Conservation (phyloP, 208 protist species). For the Trypanosomatidae sp. region DNA sequence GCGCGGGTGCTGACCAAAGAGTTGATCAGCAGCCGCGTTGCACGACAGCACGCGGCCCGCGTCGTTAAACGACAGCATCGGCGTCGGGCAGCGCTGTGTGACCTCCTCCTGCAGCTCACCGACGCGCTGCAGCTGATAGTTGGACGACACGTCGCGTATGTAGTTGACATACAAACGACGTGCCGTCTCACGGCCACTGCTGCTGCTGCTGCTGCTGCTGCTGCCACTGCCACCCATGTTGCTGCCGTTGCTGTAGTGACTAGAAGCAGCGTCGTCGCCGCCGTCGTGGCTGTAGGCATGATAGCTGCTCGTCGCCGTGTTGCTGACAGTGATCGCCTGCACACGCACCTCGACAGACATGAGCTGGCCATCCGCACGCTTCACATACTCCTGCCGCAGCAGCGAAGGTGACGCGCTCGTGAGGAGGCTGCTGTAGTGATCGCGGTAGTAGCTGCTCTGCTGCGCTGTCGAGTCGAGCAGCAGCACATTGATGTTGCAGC, state of each 20-base stretch:
- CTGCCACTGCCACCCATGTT: too few species aligned
- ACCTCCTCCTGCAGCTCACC: background rate
- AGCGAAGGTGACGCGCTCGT: background rate
- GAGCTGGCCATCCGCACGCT: background rate
- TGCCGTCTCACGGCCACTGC: background rate
- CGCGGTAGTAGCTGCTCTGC: background rate
- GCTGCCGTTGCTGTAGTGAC: too few species aligned
- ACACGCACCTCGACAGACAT: background rate
- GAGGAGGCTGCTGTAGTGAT: background rate
- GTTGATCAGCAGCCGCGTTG: background rate
- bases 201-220: constrained; percentile 3
- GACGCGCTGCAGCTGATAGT: background rate
- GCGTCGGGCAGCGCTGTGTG: background rate
- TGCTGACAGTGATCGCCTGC: background rate
- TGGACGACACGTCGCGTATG: background rate
- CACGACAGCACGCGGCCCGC: background rate
- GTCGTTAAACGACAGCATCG: background rate
- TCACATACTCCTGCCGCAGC: background rate
- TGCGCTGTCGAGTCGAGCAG: too few species aligned
- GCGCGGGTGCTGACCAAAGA: background rate
- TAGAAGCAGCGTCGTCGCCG: too few species aligned
- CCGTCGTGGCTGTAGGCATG: too few species aligned
- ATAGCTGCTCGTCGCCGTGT: too few species aligned
- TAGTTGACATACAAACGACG: background rate
- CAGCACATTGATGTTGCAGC: too few species aligned